Base-by-base conservation (phyloP, 202 grass and related monocot genomes). In the Miscanthus sacchariflorus region DNA sequence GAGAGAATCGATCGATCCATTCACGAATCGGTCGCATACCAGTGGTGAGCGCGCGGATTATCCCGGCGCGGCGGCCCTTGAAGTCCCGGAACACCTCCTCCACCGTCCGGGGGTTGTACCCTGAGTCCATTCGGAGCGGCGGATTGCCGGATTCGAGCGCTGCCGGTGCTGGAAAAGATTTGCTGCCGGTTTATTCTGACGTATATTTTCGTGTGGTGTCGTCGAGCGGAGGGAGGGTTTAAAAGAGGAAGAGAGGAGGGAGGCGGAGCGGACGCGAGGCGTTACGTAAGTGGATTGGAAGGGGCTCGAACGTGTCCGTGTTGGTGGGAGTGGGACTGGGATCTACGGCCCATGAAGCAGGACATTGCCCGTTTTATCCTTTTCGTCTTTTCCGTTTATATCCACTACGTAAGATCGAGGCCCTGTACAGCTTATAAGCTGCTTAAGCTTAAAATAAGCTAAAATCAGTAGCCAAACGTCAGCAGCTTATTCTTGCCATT, bases 41-140 rank as follows among this genome's bases (percentile, higher is more conserved):
- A 49, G 77, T 81, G 67, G 89, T 95, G 86, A 98, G 95, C 33
- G 95, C 95, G 81, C 91, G 89, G 78, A 91, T 79, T 79, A 98
- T 85, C 39, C 93, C 95, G 27, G 89, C 85, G 69, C 95, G 90
- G 79, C 95, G 93, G 83, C 89, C 95, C 86, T 98, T 98, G 75
- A 87, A 98, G 88, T 98, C 93, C 46, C 95, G 91, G 84, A 93
- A 98, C 27, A 98, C 95, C 93, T 95, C 95, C 89, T 98, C 95
- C 87, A 98, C 95, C 39, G 95, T 95, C 54, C 85, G 78, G 3
- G 95, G 95, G 86, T 98, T 95, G 87, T 98, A 98, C 50, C 70
- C 68, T 76, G 87, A 63, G 72, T 97, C 95, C 95, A 97, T 97
- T 79, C 12, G 45, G 35, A 11, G 64, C 70, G 23, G 78, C 49